Evolutionary conservation across 495 filamentous ascomycete species (phyloP), one percentile per base, ranked within the genome.

Genomic region (Penicillium canariense): DNA sequence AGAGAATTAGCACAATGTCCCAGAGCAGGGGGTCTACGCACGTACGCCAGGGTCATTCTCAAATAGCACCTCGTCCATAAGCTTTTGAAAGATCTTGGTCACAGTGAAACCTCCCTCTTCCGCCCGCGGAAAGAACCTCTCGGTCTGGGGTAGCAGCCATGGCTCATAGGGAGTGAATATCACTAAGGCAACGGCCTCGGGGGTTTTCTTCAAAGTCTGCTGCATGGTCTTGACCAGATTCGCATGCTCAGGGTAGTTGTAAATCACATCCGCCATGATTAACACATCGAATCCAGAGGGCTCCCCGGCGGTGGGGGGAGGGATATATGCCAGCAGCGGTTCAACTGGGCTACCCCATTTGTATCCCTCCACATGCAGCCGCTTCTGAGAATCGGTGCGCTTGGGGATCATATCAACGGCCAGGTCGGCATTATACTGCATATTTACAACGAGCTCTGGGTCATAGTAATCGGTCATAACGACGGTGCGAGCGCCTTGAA

Each of bases 151-250:
- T 55, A 87, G 74, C 59, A 96, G 71, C 92, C 91, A 96, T 1
- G 93, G 91, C 55, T 94, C 77, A 73, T 97, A 95, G 2, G 89
- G 90, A 0, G 91, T 95, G 69, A 97, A 97, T 61, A 96, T 94
- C 12, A 96, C 92, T 59, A 90, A 72, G 1, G 91, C 92, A 39
- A 75, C 79, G 15, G 87, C 79, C 12, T 75, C 70, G n/a, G 59
- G 52, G 6, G 69, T 62, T 36, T 75, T 76, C 55, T 77, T 81
- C 50, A 94, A 66, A 3, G 86, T 87, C 58, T 72, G 49, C 56
- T 80, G 71, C 50, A 96, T 81, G 0, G 87, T 90, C 40, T 80
- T 76, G 48, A 91, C 73, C 58, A 97, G 79, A 58, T 88, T 88
- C 2, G 59, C 67, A 63, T 96, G 93, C 72, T 96, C 90, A 6